Evolutionary conservation across 768 basidiomycete genomes (phyloP).

Genomic region (Collybia mongolica): DNA sequence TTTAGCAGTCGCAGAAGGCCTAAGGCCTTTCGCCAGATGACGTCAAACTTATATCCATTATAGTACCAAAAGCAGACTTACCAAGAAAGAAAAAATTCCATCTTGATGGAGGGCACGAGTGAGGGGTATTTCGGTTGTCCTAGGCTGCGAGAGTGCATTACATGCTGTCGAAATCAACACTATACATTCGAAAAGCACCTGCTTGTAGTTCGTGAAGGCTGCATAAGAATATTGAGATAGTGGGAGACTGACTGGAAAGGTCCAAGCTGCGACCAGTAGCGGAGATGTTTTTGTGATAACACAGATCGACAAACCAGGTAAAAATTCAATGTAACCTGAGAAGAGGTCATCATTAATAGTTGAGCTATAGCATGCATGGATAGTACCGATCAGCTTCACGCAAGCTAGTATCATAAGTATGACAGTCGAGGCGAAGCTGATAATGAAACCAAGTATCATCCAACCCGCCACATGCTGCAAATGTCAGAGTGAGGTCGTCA

Average conservation of each 20-base stretch:
- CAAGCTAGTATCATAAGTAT: slow-evolving; percentile 20
- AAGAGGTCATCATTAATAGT: neutral
- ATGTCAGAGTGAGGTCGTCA: neutral
- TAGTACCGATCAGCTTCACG: slow-evolving; percentile 21
- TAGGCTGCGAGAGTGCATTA: slow-evolving; percentile 34
- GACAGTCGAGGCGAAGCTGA: slow-evolving; percentile 21
- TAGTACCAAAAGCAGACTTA: slow-evolving; percentile 5
- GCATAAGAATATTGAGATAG: neutral
- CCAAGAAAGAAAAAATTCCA: slow-evolving; percentile 33
- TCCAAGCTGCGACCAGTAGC: slow-evolving; percentile 25
- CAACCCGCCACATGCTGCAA: slow-evolving; percentile 18
- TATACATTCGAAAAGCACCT: slow-evolving; percentile 33
- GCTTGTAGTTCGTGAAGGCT: neutral
- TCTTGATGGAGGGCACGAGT: slow-evolving; percentile 28
- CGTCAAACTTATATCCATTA: slow-evolving; percentile 16
- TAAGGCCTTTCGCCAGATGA: neutral
- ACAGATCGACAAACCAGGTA: slow-evolving; percentile 21
- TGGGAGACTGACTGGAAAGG: slow-evolving; percentile 25
- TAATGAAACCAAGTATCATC: slow-evolving; percentile 22
- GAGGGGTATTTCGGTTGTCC: slow-evolving; percentile 21
- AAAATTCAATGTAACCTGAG: slow-evolving; percentile 24
- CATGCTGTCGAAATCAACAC: slow-evolving; percentile 28
- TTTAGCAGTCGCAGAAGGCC: slow-evolving; percentile 22
- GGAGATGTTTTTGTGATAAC: slow-evolving; percentile 16
- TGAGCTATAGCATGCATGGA: neutral